Evolutionary conservation across 2,329 filamentous ascomycete species (phyloP).

Genomic region (Aspergillus amoenus): DNA sequence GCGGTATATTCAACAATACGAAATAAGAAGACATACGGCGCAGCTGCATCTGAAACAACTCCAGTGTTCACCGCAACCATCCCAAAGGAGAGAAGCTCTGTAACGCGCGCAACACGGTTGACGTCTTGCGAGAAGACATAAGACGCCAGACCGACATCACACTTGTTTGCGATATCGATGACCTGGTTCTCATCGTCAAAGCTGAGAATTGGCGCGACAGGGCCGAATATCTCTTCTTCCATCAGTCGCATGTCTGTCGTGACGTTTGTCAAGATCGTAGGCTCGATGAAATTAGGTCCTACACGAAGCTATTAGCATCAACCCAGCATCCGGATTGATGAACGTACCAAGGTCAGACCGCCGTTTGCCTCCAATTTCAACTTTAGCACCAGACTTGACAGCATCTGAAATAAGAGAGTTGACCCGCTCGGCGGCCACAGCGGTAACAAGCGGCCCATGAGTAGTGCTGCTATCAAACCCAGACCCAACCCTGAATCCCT

Average conservation of each 20-base stretch:
- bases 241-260: slow-evolving; percentile 76
- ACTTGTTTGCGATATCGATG: neutral
- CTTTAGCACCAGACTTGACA: neutral
- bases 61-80: slow-evolving; percentile 24
- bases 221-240: slow-evolving; percentile 87
- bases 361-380: neutral
- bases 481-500: neutral
- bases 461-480: neutral
- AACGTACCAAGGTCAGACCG: neutral
- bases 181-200: neutral
- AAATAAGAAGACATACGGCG: slow-evolving; percentile 7
- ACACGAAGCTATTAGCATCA: slow-evolving; percentile 33
- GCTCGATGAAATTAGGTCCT: slow-evolving; percentile 80
- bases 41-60: slow-evolving; percentile 1
- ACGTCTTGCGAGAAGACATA: slow-evolving; percentile 76
- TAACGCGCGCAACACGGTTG: slow-evolving; percentile 54
- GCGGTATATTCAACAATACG: no score
- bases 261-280: slow-evolving; percentile 82
- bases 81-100: slow-evolving; percentile 47
- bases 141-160: slow-evolving; percentile 29
- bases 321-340: neutral
- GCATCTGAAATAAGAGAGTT: neutral
- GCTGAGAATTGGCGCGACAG: slow-evolving; percentile 77
- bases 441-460: neutral
- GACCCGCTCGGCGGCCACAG: neutral